Conservation (phyloP, 139 green algal species). For the Nannochloris sp. region DNA sequence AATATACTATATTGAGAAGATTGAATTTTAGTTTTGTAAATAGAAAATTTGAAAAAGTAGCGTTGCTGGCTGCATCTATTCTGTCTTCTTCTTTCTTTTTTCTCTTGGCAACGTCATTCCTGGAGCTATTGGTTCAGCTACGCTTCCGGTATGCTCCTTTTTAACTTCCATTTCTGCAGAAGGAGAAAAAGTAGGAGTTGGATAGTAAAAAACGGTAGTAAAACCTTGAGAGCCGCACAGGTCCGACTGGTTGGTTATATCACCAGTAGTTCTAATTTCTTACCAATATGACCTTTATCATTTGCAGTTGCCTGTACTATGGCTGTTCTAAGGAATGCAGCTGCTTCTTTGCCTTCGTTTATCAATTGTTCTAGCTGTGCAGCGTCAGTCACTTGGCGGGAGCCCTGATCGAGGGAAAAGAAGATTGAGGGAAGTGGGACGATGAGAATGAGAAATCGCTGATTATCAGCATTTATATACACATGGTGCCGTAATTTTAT, state of each 20-base stretch:
- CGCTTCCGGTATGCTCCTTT: background rate
- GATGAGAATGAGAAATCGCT: background rate
- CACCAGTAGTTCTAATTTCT: background rate
- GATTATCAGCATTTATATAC: background rate
- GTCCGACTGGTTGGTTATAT: no score
- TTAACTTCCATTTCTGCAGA: constrained; percentile 15
- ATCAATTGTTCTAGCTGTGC: constrained; percentile 11
- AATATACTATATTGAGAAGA: no score
- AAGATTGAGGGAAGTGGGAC: background rate
- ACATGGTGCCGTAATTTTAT: background rate
- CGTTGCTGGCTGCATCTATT: background rate
- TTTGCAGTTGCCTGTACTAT: constrained; percentile 25
- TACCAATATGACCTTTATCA: constrained; percentile 19
- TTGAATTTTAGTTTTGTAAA: background rate
- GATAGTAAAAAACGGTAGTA: no score
- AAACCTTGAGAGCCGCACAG: no score
- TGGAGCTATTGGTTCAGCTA: constrained; percentile 13
- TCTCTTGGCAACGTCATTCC: constrained; percentile 18
- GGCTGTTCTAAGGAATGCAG: constrained; percentile 7
- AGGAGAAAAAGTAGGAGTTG: background rate
- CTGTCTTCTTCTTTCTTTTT: constrained; percentile 7
- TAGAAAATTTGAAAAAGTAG: background rate
- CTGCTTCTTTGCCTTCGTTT: constrained; percentile 9
- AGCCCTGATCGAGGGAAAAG: background rate
- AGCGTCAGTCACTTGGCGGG: background rate